Evolutionary conservation across 1,284 basidiomycete species (phyloP).

Genomic region (Ganoderma resinaceum): DNA sequence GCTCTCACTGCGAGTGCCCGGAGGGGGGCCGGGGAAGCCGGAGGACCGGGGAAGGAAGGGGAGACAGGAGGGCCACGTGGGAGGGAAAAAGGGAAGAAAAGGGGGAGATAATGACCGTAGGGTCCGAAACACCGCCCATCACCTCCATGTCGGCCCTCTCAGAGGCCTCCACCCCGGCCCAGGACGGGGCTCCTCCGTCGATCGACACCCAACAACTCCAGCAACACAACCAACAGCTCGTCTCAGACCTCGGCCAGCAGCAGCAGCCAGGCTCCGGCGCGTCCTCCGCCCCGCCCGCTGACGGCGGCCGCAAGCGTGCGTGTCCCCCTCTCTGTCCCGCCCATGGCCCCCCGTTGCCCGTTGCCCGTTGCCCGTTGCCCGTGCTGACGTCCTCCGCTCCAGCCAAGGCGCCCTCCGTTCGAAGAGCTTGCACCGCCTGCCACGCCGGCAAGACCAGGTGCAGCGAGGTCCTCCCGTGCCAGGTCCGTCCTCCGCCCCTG

Average conservation of each 20-base stretch:
- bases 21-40: constrained; percentile 9
- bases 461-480: constrained; percentile 79
- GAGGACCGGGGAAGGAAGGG: constrained; percentile 12
- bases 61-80: constrained; percentile 24
- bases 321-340: constrained; percentile 15
- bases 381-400: constrained; percentile 32
- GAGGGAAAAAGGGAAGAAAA: constrained; percentile 18
- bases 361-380: constrained; percentile 23
- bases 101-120: constrained; percentile 62
- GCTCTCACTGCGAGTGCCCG: no score
- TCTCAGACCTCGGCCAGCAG: constrained; percentile 49
- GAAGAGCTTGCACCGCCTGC: constrained; percentile 79
- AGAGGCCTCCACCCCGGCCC: constrained; percentile 65
- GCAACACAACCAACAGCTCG: constrained; percentile 52
- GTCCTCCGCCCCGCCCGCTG: constrained; percentile 36
- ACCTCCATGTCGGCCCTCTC: constrained; percentile 75
- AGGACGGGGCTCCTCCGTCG: constrained; percentile 59
- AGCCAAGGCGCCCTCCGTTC: constrained; percentile 81
- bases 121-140: constrained; percentile 59
- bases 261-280: constrained; percentile 36
- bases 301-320: constrained; percentile 55
- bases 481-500: constrained; percentile 52
- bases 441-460: constrained; percentile 82
- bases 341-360: constrained; percentile 23
- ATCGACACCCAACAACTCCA: constrained; percentile 68